phyloP scores from a whole-genome alignment of 176 grass and related monocot species.

The Carex scoparia region DNA sequence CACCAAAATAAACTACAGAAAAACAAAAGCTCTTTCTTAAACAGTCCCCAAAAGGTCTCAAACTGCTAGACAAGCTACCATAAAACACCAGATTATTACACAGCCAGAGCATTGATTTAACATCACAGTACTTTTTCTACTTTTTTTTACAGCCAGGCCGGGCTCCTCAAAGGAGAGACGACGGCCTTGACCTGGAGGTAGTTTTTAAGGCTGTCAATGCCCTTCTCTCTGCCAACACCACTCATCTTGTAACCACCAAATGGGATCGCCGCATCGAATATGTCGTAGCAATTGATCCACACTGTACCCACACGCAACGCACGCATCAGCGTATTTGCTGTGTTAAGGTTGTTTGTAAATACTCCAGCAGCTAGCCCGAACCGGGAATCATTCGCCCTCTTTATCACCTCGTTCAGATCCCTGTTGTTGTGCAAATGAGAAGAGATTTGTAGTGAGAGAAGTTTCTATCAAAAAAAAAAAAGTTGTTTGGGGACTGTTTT shows the following conservation, averaged over 20 bases:
- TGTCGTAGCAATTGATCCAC: slow-evolving; percentile 83
- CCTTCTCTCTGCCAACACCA: slow-evolving; percentile 78
- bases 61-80: neutral
- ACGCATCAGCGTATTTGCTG: slow-evolving; percentile 65
- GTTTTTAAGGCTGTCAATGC: slow-evolving; percentile 68
- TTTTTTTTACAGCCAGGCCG: slow-evolving; percentile 68
- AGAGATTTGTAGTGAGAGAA: neutral
- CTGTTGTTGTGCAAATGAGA: slow-evolving; percentile 15
- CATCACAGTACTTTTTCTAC: neutral
- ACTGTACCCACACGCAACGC: slow-evolving; percentile 60
- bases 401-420: slow-evolving; percentile 62
- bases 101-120: neutral
- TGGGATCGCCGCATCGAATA: slow-evolving; percentile 86
- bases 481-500: neutral
- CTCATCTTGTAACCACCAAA: slow-evolving; percentile 97
- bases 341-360: slow-evolving; percentile 70
- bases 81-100: neutral
- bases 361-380: slow-evolving; percentile 86
- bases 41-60: neutral
- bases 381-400: slow-evolving; percentile 39
- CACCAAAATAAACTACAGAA: neutral
- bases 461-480: neutral
- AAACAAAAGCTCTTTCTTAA: neutral
- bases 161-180: slow-evolving; percentile 57
- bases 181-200: slow-evolving; percentile 88